Conservation (phyloP, 2,329 filamentous ascomycete genomes). For the Aurifilum marmelostoma region DNA sequence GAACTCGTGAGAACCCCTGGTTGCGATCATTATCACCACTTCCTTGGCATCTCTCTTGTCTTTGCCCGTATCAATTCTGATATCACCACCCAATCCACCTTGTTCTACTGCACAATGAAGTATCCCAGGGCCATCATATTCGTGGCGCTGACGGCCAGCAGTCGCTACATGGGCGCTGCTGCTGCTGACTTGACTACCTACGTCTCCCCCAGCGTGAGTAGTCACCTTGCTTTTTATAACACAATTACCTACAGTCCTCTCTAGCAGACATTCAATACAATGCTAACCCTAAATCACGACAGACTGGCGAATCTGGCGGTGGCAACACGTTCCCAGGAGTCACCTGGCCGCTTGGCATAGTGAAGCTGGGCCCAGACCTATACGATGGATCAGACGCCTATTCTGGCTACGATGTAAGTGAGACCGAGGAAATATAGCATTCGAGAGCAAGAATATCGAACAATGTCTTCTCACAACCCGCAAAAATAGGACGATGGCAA, state of each 20-base stretch:
- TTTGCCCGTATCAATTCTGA: no score
- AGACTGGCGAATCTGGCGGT: conserved; percentile 50
- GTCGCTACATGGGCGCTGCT: not conserved
- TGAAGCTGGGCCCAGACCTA: conserved; percentile 55
- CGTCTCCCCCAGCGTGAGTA: conserved; percentile 38
- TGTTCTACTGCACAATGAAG: not conserved
- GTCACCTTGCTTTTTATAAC: no score
- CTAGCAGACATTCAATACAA: no score
- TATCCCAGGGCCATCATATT: not conserved
- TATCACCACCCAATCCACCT: not conserved
- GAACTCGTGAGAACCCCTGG: not conserved
- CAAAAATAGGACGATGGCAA: conserved; percentile 46
- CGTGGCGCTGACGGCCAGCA: not conserved
- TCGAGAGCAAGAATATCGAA: not conserved
- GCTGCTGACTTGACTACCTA: conserved; percentile 38
- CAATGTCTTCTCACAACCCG: not conserved
- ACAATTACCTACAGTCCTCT: no score
- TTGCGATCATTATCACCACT: not conserved
- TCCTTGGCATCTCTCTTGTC: not conserved
- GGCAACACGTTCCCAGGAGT: conserved; percentile 56
- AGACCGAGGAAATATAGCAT: not conserved
- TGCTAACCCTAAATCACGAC: conserved; percentile 24
- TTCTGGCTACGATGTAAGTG: conserved; percentile 48
- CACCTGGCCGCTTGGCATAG: conserved; percentile 51
- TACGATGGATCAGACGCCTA: conserved; percentile 54